Conservation (phyloP, 78 protist genomes). For the Monocercomonoides exilis region DNA sequence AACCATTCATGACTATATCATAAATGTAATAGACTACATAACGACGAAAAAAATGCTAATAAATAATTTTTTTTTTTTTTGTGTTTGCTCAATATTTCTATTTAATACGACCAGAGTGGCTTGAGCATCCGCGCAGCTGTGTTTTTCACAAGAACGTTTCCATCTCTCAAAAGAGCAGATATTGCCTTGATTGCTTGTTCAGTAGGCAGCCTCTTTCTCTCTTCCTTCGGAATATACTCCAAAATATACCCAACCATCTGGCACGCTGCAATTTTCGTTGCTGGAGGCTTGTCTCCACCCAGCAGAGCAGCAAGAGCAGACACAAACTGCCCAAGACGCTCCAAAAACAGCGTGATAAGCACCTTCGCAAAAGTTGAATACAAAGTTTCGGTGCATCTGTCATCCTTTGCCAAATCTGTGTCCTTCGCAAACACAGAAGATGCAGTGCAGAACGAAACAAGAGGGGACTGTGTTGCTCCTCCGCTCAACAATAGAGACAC, state of each 20-base stretch:
- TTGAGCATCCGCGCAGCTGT: not conserved
- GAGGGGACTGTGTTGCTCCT: not conserved
- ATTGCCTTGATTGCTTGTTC: not conserved
- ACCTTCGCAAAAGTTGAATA: not conserved
- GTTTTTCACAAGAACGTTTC: not conserved
- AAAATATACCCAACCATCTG: not conserved
- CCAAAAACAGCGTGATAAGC: not conserved
- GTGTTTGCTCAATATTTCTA: no score
- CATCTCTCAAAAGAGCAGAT: not conserved
- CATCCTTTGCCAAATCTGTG: not conserved
- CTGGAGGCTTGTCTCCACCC: not conserved
- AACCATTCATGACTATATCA: no score
- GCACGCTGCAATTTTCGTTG: not conserved
- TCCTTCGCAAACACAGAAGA: not conserved
- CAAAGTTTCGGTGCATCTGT: not conserved
- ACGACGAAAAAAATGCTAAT: no score
- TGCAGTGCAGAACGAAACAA: not conserved
- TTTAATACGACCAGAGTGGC: not conserved
- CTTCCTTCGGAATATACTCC: not conserved
- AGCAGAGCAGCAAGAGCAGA: not conserved
- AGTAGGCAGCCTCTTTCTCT: not conserved
- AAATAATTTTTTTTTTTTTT: no score
- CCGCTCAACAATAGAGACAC: not conserved
- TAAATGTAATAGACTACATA: no score
- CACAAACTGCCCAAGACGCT: not conserved